Evolutionary conservation across 805 yeast species (phyloP), one percentile per base, ranked within the genome.

Genomic region (Tetrapisispora pingtungensis): DNA sequence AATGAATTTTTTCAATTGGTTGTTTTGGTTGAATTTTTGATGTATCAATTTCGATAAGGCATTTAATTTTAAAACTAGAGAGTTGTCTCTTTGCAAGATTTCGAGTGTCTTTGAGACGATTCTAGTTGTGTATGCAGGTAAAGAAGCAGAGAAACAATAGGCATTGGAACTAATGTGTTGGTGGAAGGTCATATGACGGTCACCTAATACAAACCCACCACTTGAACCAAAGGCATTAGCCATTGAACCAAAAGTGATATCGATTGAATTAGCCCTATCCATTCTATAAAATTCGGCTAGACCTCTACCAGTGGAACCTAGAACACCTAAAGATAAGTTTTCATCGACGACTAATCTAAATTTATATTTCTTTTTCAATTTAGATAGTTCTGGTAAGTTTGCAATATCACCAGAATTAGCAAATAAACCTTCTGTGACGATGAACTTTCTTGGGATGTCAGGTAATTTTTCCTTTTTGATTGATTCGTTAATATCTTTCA

Each of bases 141-240:
- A 75, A 1, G 96, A 77, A 7, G 98, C 98, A 56, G 95, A 84
- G 62, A 86, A 93, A 48, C 93, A 93, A 61, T 87, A 93, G 3
- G 96, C 96, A 51, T 73, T 72, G 13, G 95, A 85, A 20, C 87
- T 83, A 56, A 93, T 82, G 62, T 95, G 79, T 71, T 93, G 98
- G 67, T 90, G 96, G 54, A 81, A 80, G 30, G 88, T 78, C 87
- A 93, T 86, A 44, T 81, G 81, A 22, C 69, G 64, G 35, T 77
- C 81, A 46, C 97, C 98, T 26, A 85, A 84, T 59, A 95, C 93
- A 67, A 86, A 90, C 0, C 96, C 97, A 51, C 98, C 98, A 41
- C 90, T 79, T 1, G 93, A 73, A 8, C 87, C 90, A 51, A 90
- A 72, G 0, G 95, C 72, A 37, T 74, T 73, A 14, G 96, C 93